These are phyloP conservation scores for Byssothecium circinans DNA, from an alignment of 2,329 filamentous ascomycete species.

Conservation along the genomic window DNA sequence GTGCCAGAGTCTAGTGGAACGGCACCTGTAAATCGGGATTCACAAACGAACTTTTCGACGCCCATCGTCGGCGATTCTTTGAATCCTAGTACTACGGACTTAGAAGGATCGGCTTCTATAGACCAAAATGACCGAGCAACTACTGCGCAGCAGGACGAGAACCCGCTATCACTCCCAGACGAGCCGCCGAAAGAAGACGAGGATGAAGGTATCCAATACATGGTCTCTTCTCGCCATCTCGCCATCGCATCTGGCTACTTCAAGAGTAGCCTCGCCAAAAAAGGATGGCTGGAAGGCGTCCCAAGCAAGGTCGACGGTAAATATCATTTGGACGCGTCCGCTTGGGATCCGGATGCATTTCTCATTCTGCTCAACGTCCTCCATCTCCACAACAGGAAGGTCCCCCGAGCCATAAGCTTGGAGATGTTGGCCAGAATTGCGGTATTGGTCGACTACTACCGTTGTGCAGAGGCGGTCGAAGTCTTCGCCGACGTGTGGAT, in stretches of 20 bases:
- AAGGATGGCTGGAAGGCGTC: constrained; percentile 1
- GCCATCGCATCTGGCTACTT: neutral
- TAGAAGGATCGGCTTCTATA: too few species aligned
- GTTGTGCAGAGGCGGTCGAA: constrained; percentile 48
- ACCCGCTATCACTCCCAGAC: neutral
- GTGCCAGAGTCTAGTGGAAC: too few species aligned
- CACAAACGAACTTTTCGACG: too few species aligned
- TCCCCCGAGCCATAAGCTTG: constrained; percentile 44
- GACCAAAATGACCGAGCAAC: too few species aligned
- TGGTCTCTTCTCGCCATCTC: constrained; percentile 4
- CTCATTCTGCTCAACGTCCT: constrained; percentile 49
- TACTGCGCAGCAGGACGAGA: too few species aligned
- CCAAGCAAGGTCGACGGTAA: constrained; percentile 3
- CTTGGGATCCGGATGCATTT: constrained; percentile 43
- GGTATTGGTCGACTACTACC: constrained; percentile 47
- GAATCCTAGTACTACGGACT: too few species aligned
- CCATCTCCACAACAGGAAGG: constrained; percentile 45
- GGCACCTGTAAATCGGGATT: too few species aligned
- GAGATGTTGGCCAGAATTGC: constrained; percentile 51
- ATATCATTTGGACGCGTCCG: constrained; percentile 7
- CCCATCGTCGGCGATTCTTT: too few species aligned
- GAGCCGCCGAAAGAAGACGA: neutral
- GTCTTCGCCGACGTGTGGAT: constrained; percentile 50
- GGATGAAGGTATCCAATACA: neutral
- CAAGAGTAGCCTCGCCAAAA: neutral